phyloP scores from a whole-genome alignment of 1,139 yeast species.

The Oligophagozyma castellii region DNA sequence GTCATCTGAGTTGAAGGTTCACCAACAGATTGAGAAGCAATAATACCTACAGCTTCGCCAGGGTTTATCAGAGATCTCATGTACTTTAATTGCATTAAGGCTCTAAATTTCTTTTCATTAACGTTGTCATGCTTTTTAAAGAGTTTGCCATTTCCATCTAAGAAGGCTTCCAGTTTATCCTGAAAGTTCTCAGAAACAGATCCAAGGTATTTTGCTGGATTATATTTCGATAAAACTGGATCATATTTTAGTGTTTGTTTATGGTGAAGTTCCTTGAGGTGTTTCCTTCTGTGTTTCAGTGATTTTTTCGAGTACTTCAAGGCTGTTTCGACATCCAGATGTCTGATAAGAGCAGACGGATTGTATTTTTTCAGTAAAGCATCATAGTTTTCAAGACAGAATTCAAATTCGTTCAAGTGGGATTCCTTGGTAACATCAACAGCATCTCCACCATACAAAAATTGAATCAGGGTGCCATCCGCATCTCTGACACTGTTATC shows the following conservation, averaged over 20 bases:
- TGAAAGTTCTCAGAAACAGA: conserved; percentile 87
- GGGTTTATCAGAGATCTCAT: conserved; percentile 93
- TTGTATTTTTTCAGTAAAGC: conserved; percentile 77
- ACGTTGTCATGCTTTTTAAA: conserved; percentile 36
- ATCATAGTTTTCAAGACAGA: conserved; percentile 85
- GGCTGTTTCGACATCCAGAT: conserved; percentile 75
- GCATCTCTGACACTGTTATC: conserved; percentile 94
- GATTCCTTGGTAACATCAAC: conserved; percentile 91
- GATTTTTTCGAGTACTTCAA: conserved; percentile 69
- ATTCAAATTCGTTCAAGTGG: conserved; percentile 84
- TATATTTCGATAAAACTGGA: conserved; percentile 75
- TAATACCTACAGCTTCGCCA: conserved; percentile 97
- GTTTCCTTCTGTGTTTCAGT: conserved; percentile 59
- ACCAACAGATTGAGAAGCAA: conserved; percentile 97
- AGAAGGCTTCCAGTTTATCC: conserved; percentile 58
- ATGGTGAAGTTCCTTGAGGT: conserved; percentile 47
- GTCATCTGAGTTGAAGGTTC: conserved; percentile 99
- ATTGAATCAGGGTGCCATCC: conserved; percentile 88
- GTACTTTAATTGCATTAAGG: conserved; percentile 94
- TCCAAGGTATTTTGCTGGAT: conserved; percentile 84
- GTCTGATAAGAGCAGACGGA: conserved; percentile 63
- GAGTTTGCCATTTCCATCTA: conserved; percentile 37
- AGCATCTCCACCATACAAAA: conserved; percentile 95
- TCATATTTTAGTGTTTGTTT: conserved; percentile 58
- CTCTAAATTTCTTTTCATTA: conserved; percentile 80